Base-by-base conservation (phyloP, 1,139 yeast genomes). In the Kazachstania sp. region DNA sequence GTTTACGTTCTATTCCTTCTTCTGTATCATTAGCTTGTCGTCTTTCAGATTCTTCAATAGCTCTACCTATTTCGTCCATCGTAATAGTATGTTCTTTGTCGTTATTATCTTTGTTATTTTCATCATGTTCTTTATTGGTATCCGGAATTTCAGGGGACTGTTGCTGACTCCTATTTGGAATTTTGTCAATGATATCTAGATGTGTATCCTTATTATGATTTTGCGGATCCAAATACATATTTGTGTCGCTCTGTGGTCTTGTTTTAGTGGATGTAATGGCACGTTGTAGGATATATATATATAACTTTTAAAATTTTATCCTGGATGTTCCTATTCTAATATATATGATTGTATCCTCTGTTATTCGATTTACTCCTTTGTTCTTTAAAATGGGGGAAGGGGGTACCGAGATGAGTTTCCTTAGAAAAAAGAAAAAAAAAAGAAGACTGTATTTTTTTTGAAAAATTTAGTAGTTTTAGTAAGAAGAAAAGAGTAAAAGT, bases 31-130 rank as follows among this genome's bases (percentile, higher is more conserved):
- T 23, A 16, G 34, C 20, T 8, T 45, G 30, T 19, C 31, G 32
- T 19, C 23, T 28, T 28, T 43, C 41, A 5, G 49, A 47, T 12
- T 47, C 45, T 16, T 47, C 32, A 4, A 47, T 47, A n/a, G 49
- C 49, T n/a, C 37, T 31, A 15, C 46, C 45, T 13, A 47, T 47
- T 15, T 47, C 49, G 4, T 42, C 36, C 48, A 45, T 45, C 15
- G 48, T 29, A n/a, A 45, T 41, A 15, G 43, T 41, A 19, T 31
- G 40, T 28, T 32, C 34, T 16, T 37, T 37, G 4, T 26, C 38
- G 0, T 31, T 2, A 18, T 23, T 3, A 19, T 26, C 37, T 9
- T 2, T 16, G 28, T n/a, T 37, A 19, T 9, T 20, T 37, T 23
- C 29, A 5, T 19, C 19, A n/a, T 20, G 16, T 15, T 26, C 40